Base-by-base conservation (phyloP, 139 green algal species). In the Gonium pectorale region DNA sequence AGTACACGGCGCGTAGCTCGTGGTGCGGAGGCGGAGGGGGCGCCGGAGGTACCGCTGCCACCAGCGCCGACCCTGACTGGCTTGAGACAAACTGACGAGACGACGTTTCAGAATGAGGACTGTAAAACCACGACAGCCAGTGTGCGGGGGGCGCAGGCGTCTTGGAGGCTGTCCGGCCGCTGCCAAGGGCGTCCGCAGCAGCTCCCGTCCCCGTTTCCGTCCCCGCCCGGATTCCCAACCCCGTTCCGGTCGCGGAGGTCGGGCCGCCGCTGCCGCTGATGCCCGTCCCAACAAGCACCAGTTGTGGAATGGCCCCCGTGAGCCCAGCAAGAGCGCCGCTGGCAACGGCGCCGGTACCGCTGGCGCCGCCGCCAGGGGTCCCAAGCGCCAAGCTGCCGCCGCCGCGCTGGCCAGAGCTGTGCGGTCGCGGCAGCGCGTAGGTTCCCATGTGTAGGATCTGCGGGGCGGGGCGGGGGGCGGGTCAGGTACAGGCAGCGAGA, bases 391-490 rank as follows among this genome's bases (percentile, higher is more conserved):
- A 31, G 7, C 31, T 38, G 40, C 67, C 67, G 22, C 40, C 21
- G 5, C 40, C 1, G 38, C 67, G 67, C 67, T 74, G 67, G 67
- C 67, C 67, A 40, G 40, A 38, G 67, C 37, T 74, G 21, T 21
- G 19, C 9, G 67, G 40, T 31, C 67, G 68, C 21, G 41, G 43
- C 44, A 62, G 26, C 68, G 44, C 43, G 27, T 43, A 77, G 27
- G 68, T 77, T 13, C 43, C 68, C 43, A 77, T 22, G 41, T 62
- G 68, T 29, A 77, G 68, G 5, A 77, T 60, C 68, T 77, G 41
- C 41, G n/a, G 27, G 46, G 46, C 46, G 46, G 46, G 15, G 15
- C 15, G 46, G 46, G 11, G 68, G 68, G 15, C 22, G 68, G 56
- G 56, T 26, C 56, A 59, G 49, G 49, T 13, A 17, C 17, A 26